These are phyloP conservation scores for Penium margaritaceum DNA, from an alignment of 139 green algal species.

Conservation along the genomic window DNA sequence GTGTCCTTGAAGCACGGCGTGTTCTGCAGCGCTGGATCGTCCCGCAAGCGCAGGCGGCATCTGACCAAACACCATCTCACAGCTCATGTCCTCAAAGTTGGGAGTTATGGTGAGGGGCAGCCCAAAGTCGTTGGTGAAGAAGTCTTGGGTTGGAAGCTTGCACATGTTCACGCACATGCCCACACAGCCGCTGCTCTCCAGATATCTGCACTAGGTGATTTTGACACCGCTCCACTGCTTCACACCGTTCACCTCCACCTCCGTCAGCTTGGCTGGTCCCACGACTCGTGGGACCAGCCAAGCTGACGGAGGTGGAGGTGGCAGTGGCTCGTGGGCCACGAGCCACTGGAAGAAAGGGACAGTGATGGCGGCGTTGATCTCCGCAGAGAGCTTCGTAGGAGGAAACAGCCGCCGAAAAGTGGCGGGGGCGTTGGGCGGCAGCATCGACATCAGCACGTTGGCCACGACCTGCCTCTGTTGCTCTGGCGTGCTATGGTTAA, in stretches of 20 bases:
- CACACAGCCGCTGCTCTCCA: constrained; percentile 61
- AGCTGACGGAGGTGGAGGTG: constrained; percentile 39
- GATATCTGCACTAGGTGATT: constrained; percentile 52
- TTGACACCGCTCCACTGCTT: constrained; percentile 35
- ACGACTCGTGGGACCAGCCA: no score
- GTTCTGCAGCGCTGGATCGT: no score
- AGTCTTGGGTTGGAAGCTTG: constrained; percentile 64
- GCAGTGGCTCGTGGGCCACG: constrained; percentile 10
- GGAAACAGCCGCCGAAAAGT: constrained; percentile 39
- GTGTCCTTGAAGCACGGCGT: no score
- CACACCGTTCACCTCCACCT: constrained; percentile 38
- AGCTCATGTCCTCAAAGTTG: constrained; percentile 62
- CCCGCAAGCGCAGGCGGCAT: constrained; percentile 56
- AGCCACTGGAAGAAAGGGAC: constrained; percentile 38
- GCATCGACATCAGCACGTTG: constrained; percentile 31
- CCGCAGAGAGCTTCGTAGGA: constrained; percentile 30
- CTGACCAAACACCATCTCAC: constrained; percentile 67
- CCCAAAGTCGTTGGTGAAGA: constrained; percentile 75
- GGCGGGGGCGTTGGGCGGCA: constrained; percentile 24
- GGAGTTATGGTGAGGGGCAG: constrained; percentile 73
- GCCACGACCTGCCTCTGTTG: constrained; percentile 18
- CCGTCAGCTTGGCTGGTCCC: constrained; percentile 26
- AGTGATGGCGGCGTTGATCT: constrained; percentile 39
- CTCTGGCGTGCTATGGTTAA: no score
- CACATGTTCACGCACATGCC: constrained; percentile 80